Conservation (phyloP, 169 alveolate genomes). For the Plasmodium inui region DNA sequence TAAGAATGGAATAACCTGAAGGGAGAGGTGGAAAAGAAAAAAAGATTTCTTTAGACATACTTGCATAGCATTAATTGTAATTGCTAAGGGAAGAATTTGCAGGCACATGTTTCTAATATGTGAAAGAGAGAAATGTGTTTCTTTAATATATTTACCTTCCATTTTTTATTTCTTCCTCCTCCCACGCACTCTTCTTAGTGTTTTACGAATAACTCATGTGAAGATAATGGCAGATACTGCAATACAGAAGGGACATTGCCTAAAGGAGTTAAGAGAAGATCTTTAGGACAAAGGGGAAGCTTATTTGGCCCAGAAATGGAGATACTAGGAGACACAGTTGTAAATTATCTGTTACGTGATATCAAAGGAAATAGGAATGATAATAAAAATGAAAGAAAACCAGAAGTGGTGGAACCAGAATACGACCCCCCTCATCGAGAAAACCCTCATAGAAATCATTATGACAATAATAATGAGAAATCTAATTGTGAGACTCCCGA, state of each 20-base stretch:
- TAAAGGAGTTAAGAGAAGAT: constrained; percentile 1
- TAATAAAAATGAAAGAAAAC: not conserved
- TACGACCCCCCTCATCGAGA: not conserved
- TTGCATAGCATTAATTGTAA: not conserved
- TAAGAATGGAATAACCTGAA: not conserved
- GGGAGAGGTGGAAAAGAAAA: too few species aligned
- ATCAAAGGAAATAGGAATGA: not conserved
- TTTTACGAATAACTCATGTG: not conserved
- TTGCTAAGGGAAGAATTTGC: not conserved
- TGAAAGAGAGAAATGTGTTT: not conserved
- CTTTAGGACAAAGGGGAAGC: not conserved
- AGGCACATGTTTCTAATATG: not conserved
- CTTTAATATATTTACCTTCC: not conserved
- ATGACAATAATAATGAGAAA: not conserved
- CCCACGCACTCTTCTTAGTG: not conserved
- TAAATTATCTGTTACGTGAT: not conserved
- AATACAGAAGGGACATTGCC: not conserved
- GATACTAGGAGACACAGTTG: not conserved
- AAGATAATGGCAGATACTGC: not conserved
- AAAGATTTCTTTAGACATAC: not conserved
- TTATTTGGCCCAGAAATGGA: constrained; percentile 10
- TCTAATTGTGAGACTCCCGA: not conserved
- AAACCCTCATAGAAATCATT: constrained; percentile 3
- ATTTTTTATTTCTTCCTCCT: not conserved
- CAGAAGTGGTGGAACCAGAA: constrained; percentile 20